Evolutionary conservation across 306 rosid genomes (phyloP).

Genomic region (Inga leiocalycina): DNA sequence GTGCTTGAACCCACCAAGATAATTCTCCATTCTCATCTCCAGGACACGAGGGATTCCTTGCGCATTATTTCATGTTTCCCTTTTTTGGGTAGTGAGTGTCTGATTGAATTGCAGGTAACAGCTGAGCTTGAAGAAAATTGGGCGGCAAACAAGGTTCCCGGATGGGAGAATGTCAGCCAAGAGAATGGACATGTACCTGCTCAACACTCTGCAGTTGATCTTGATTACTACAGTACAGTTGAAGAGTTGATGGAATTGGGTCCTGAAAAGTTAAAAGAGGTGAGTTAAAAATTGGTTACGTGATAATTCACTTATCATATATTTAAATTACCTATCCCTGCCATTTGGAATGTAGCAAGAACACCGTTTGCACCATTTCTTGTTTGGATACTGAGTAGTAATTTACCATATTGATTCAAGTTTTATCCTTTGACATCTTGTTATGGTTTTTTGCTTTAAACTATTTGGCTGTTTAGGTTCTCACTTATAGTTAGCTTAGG

Average conservation of each 20-base stretch:
- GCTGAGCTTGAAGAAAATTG: conserved; percentile 85
- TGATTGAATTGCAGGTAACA: conserved; percentile 57
- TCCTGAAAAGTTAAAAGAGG: conserved; percentile 95
- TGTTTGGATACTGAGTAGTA: neutral
- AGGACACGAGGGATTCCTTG: neutral
- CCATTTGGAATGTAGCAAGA: neutral
- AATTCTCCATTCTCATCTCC: neutral
- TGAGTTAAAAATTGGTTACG: conserved; percentile 20
- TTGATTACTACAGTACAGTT: conserved; percentile 83
- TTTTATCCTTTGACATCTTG: neutral
- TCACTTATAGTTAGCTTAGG: neutral
- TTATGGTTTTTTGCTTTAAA: neutral
- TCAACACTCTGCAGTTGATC: conserved; percentile 68
- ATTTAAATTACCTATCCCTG: neutral
- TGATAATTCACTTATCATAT: neutral
- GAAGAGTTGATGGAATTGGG: conserved; percentile 89
- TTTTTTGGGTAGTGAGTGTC: conserved; percentile 10
- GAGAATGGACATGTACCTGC: conserved; percentile 64
- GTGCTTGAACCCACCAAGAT: neutral
- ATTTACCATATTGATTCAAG: neutral
- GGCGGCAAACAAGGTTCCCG: conserved; percentile 61
- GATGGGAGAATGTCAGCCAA: conserved; percentile 75
- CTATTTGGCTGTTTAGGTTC: neutral
- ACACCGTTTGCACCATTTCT: neutral
- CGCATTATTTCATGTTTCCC: conserved; percentile 3